Base-by-base conservation (phyloP, 1,139 yeast genomes). In the Pichia sp. region DNA sequence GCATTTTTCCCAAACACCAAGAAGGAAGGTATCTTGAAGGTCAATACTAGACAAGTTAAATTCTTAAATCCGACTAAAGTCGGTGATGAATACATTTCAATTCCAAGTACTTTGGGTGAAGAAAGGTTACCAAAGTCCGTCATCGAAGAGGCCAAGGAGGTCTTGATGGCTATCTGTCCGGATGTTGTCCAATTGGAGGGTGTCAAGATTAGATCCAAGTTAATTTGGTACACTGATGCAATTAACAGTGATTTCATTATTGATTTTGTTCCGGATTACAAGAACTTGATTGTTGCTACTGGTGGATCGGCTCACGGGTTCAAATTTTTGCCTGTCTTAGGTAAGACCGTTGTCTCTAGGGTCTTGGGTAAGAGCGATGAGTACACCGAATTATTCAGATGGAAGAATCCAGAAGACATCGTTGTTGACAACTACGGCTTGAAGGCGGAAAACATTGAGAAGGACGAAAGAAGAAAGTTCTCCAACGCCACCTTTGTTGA, bases 241-340 rank as follows among this genome's bases (percentile, higher is more conserved):
- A 53, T 58, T 33, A 58, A 65, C 42, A 55, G 58, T 22, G 61
- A 65, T 39, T 66, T 62, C 46, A 51, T 66, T 27, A 55, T 62
- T 22, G 67, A 62, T 47, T 56, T 53, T 44, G 60, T 60, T 45
- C 69, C 69, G 4, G 53, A 57, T 20, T 42, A 46, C 20, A 50
- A 51, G 15, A 59, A 60, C 37, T 52, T 66, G 18, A 50, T 55
- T 37, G 62, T 65, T 24, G 63, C 60, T 4, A 58, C 66, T 36
- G 70, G 70, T 17, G 69, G 66, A 14, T 40, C 42, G 17, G 36
- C 34, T 54, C 70, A 64, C 50, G 68, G 60, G 2, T 68, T 67
- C 57, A 68, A 68, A 48, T 66, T 67, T 45, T 54, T 61, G 35
- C 67, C 66, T 6, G 68, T 65, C 3, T 50, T 67, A 20, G 72